These are phyloP conservation scores for Eucalyptus pumila DNA, from an alignment of 345 rosid species.

Conservation along the genomic window DNA sequence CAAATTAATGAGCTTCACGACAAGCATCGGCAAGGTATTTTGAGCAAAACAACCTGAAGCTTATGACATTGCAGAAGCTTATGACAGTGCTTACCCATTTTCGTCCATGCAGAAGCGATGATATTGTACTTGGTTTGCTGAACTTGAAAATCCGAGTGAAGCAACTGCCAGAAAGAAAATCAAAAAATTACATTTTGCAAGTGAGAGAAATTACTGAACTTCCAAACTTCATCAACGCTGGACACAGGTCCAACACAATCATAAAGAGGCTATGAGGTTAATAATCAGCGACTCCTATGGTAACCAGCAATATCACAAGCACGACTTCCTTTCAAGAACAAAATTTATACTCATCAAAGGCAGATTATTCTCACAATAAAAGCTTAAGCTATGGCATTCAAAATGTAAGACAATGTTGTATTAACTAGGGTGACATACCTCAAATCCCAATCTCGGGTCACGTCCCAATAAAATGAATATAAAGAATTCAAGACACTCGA, in stretches of 20 bases:
- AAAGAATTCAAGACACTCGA: constrained; percentile 67
- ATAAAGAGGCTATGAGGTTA: not conserved
- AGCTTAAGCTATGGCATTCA: not conserved
- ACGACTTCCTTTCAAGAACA: not conserved
- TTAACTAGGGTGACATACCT: constrained; percentile 35
- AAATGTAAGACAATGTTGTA: not conserved
- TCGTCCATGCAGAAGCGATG: constrained; percentile 51
- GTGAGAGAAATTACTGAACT: not conserved
- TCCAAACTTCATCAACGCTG: not conserved
- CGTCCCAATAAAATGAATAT: constrained; percentile 95
- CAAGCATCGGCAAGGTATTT: not conserved
- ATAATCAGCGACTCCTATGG: not conserved
- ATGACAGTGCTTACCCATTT: constrained; percentile 77
- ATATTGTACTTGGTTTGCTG: constrained; percentile 42
- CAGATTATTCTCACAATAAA: not conserved
- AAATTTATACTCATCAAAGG: not conserved
- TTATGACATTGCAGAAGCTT: no score
- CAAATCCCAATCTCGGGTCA: constrained; percentile 92
- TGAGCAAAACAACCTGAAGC: not conserved
- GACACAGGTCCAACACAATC: not conserved
- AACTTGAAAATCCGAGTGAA: constrained; percentile 86
- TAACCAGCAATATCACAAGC: not conserved
- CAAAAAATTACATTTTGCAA: not conserved
- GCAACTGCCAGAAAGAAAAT: constrained; percentile 20
- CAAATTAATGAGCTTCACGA: not conserved